phyloP scores from a whole-genome alignment of 1,284 basidiomycete genomes.

The Gastroboletus turbinatus region DNA sequence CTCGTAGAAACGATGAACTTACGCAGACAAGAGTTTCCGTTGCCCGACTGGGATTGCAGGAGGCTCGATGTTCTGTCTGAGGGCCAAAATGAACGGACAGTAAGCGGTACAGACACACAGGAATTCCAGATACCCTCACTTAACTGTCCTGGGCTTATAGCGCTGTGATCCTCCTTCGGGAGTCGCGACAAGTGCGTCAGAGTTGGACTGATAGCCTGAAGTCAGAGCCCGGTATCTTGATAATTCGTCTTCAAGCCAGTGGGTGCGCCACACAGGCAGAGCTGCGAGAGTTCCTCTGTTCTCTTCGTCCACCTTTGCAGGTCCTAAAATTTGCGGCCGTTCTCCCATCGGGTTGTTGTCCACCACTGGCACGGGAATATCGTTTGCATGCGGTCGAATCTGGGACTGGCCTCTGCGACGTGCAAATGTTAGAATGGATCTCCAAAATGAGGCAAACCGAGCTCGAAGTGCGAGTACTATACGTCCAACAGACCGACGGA shows the following conservation, averaged over 20 bases:
- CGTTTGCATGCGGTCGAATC: not conserved
- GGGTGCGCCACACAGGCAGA: not conserved
- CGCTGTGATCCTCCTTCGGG: conserved; percentile 15
- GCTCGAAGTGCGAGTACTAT: conserved; percentile 3
- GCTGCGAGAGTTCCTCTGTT: not conserved
- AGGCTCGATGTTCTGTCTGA: not conserved
- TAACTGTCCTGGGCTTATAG: conserved; percentile 1
- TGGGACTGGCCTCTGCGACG: not conserved
- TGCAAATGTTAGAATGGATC: not conserved
- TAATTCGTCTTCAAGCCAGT: not conserved
- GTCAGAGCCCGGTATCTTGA: not conserved
- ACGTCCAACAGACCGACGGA: not conserved
- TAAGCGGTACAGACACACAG: not conserved
- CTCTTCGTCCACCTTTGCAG: not conserved
- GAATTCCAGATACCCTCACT: not conserved
- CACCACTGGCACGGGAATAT: not conserved
- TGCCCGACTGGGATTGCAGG: conserved; percentile 14
- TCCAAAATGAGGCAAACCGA: conserved; percentile 9
- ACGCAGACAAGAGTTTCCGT: conserved; percentile 10
- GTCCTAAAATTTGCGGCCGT: not conserved
- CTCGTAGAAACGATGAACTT: not conserved
- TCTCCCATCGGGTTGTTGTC: not conserved
- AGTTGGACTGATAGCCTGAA: not conserved
- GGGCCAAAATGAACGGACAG: not conserved
- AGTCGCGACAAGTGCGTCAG: conserved; percentile 1